Evolutionary conservation across 441 rosid species (phyloP).

Genomic region (Aleurites moluccanus): DNA sequence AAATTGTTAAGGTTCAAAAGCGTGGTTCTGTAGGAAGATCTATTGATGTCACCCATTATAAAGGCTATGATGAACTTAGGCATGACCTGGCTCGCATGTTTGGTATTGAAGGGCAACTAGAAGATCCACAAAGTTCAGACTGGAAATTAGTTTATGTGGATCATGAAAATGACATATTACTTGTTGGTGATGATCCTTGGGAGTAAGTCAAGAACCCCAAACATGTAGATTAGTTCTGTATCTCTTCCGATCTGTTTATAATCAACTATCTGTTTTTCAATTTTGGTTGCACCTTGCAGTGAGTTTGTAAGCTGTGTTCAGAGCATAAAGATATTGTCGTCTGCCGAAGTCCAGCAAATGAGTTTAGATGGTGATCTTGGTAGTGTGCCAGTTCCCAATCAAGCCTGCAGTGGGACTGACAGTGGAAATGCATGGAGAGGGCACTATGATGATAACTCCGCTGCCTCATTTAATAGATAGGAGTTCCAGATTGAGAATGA

Average conservation of each 20-base stretch:
- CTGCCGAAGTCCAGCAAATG: constrained; percentile 94
- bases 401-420: constrained; percentile 83
- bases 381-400: constrained; percentile 60
- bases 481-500: not conserved
- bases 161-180: constrained; percentile 88
- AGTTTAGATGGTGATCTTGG: constrained; percentile 92
- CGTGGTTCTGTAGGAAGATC: constrained; percentile 99
- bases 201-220: constrained; percentile 85
- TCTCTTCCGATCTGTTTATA: not conserved
- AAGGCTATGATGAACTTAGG: constrained; percentile 81
- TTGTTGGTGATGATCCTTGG: constrained; percentile 99
- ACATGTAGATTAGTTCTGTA: not conserved
- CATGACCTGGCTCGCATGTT: constrained; percentile 91
- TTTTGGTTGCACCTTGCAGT: constrained; percentile 50
- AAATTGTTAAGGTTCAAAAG: constrained; percentile 73
- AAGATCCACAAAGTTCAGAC: constrained; percentile 86
- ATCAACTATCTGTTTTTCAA: not conserved
- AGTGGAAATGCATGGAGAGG: constrained; percentile 90
- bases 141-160: constrained; percentile 95
- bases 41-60: constrained; percentile 83
- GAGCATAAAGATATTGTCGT: constrained; percentile 90
- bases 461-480: constrained; percentile 83
- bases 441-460: constrained; percentile 76
- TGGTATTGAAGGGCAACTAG: constrained; percentile 93
- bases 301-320: constrained; percentile 92